A percentile compares a stretch with the other conserved stretches of the same genome.
Evolutionary conservation across 163 green algal genomes (phyloP).

Genomic region (Trebouxia gelatinosa): DNA sequence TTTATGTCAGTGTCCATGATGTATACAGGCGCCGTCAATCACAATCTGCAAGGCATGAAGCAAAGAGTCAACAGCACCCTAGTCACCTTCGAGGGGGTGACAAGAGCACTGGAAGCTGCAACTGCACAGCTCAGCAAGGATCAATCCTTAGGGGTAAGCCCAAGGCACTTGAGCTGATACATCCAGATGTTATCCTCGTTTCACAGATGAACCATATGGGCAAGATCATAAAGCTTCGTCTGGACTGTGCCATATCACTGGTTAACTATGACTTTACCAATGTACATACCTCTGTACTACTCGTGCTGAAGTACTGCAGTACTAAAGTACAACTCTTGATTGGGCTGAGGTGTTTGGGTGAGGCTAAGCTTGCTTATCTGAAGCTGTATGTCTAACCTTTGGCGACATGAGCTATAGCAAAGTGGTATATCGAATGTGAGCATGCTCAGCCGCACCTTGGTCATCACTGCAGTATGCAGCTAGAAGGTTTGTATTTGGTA

Average conservation of each 20-base stretch:
- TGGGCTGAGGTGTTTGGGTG: not conserved
- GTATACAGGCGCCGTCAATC: constrained; percentile 28
- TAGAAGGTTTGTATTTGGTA: not conserved
- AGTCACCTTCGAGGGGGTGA: constrained; percentile 23
- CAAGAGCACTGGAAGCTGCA: constrained; percentile 7
- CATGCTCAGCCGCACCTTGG: not conserved
- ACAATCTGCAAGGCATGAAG: constrained; percentile 32
- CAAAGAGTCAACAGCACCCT: constrained; percentile 24
- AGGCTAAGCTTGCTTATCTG: no score
- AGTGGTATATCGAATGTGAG: no score
- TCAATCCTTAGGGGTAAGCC: constrained; percentile 9
- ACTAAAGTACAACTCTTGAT: not conserved
- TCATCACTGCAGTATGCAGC: not conserved
- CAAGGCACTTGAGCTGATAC: not conserved
- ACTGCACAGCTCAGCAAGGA: constrained; percentile 20
- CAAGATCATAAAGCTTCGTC: not conserved
- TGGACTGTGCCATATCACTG: not conserved
- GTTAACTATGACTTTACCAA: not conserved
- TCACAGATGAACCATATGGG: not conserved
- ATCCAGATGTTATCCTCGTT: not conserved
- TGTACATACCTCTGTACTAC: not conserved
- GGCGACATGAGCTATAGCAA: no score
- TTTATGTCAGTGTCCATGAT: not conserved
- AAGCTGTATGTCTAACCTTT: no score
- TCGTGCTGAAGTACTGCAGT: not conserved